These are phyloP conservation scores for Monosporascus sp. DNA, from an alignment of 2,329 filamentous ascomycete genomes.

Conservation along the genomic window DNA sequence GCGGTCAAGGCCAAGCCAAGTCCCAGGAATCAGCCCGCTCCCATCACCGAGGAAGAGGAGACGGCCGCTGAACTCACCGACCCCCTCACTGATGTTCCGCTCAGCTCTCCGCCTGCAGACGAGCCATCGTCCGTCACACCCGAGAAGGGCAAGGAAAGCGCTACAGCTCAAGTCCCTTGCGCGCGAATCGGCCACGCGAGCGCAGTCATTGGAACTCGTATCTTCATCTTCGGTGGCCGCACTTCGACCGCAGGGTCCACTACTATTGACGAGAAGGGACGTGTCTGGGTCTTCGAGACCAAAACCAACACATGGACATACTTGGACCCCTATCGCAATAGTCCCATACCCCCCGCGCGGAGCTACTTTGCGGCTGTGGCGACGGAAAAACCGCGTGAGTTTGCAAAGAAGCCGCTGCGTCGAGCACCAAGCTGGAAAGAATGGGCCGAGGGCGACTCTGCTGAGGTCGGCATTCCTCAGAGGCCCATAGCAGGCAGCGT, in stretches of 20 bases:
- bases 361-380: slow-evolving; percentile 65
- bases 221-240: slow-evolving; percentile 79
- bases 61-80: slow-evolving; percentile 27
- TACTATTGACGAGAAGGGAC: slow-evolving; percentile 67
- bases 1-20: slow-evolving; percentile 44
- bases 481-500: slow-evolving; percentile 53
- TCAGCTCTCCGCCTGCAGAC: slow-evolving; percentile 26
- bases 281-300: slow-evolving; percentile 72
- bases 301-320: slow-evolving; percentile 58
- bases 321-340: slow-evolving; percentile 49
- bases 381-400: slow-evolving; percentile 51
- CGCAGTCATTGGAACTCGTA: slow-evolving; percentile 59
- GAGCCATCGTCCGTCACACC: slow-evolving; percentile 10
- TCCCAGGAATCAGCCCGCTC: slow-evolving; percentile 22
- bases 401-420: slow-evolving; percentile 29
- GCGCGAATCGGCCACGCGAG: slow-evolving; percentile 71
- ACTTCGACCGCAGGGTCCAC: slow-evolving; percentile 59
- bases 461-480: slow-evolving; percentile 53
- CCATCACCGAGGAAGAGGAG: slow-evolving; percentile 23
- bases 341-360: slow-evolving; percentile 55
- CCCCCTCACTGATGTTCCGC: slow-evolving; percentile 36
- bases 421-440: slow-evolving; percentile 45
- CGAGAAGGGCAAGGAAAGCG: slow-evolving; percentile 36
- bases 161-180: slow-evolving; percentile 45
- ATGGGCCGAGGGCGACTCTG: slow-evolving; percentile 51